These are phyloP conservation scores for Botrytis aclada DNA, from an alignment of 2,329 filamentous ascomycete genomes.

Conservation along the genomic window DNA sequence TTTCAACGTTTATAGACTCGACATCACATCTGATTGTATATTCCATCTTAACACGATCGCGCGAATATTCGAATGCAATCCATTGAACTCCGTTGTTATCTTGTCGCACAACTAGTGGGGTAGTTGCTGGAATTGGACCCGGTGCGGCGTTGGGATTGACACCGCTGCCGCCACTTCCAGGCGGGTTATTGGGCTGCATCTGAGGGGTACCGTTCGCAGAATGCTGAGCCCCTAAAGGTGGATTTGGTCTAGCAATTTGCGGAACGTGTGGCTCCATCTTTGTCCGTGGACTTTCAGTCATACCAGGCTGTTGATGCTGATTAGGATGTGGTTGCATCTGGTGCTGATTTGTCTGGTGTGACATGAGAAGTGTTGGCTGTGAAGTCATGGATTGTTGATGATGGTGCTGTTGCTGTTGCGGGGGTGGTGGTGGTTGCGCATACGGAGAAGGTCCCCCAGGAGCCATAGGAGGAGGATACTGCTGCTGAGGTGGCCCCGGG, in stretches of 20 bases:
- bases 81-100: conserved; percentile 97
- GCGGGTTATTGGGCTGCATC: conserved; percentile 45
- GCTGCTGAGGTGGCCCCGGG: conserved; percentile 49
- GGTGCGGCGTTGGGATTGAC: conserved; percentile 89
- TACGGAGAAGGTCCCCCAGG: conserved; percentile 61
- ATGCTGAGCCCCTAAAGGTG: conserved; percentile 46
- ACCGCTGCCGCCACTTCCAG: conserved; percentile 46
- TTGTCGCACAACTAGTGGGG: conserved; percentile 87
- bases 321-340: conserved; percentile 57
- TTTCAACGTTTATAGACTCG: conserved; percentile 90
- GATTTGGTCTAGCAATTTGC: conserved; percentile 59
- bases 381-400: conserved; percentile 59
- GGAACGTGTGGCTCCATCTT: conserved; percentile 63
- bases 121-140: conserved; percentile 94
- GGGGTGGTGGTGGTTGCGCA: conserved; percentile 52
- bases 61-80: conserved; percentile 98
- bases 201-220: conserved; percentile 41
- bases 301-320: conserved; percentile 54
- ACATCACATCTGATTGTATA: conserved; percentile 98
- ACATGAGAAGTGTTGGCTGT: conserved; percentile 66
- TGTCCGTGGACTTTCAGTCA: conserved; percentile 59
- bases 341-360: conserved; percentile 53
- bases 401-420: conserved; percentile 34
- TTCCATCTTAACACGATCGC: conserved; percentile 97
- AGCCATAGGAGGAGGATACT: conserved; percentile 63